Percentiles rank a stretch among this genome's conserved stretches.
Evolutionary conservation across 805 yeast species (phyloP).

Genomic region (Candida tallmaniae): DNA sequence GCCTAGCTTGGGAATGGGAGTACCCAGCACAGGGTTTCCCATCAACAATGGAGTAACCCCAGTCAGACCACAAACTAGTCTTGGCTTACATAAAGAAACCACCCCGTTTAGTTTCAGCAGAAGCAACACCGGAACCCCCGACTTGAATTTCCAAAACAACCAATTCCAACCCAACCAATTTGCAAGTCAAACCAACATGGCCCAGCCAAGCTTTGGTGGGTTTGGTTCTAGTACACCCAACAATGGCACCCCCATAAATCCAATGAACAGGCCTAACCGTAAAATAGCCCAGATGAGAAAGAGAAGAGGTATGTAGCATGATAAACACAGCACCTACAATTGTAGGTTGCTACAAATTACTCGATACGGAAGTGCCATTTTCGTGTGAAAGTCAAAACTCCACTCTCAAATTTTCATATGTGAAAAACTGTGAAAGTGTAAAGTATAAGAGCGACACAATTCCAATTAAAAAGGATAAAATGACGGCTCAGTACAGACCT

Average conservation of each 20-base stretch:
- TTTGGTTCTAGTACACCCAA: conserved; percentile 1
- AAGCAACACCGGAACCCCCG: conserved; percentile 9
- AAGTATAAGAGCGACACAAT: neutral
- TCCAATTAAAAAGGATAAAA: neutral
- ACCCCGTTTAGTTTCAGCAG: conserved; percentile 8
- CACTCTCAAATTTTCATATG: conserved; percentile 1
- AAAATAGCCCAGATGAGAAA: conserved; percentile 33
- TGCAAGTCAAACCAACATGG: too few species aligned
- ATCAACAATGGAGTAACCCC: conserved; percentile 13
- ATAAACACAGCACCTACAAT: neutral
- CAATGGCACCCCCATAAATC: neutral
- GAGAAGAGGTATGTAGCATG: conserved; percentile 18
- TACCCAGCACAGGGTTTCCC: conserved; percentile 3
- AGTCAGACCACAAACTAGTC: conserved; percentile 6
- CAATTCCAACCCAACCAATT: neutral
- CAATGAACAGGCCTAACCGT: conserved; percentile 15
- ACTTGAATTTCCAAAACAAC: conserved; percentile 1
- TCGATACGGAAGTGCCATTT: too few species aligned
- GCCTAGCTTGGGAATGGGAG: conserved; percentile 2
- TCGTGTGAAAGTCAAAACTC: conserved; percentile 3
- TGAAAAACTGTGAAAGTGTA: neutral
- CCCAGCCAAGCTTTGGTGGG: conserved; percentile 1
- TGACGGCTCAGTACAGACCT: conserved; percentile 22
- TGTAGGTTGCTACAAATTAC: too few species aligned
- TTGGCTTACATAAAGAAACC: conserved; percentile 4